Evolutionary conservation across 768 basidiomycete species (phyloP).

Genomic region (Lentinula edodes): DNA sequence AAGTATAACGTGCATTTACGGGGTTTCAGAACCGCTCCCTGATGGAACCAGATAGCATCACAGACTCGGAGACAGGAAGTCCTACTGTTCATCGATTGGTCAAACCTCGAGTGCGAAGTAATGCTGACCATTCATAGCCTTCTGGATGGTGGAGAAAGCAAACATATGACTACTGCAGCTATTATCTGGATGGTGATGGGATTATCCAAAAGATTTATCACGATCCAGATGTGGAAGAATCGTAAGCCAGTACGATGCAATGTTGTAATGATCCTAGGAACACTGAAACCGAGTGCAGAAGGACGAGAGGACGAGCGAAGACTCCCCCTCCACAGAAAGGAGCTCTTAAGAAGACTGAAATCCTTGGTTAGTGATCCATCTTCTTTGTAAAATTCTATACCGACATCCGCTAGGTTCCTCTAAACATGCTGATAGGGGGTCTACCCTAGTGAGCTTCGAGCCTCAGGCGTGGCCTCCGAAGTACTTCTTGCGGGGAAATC

Average conservation of each 20-base stretch:
- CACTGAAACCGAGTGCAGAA: not conserved
- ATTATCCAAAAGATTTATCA: not conserved
- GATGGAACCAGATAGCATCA: not conserved
- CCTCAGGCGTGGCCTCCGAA: not conserved
- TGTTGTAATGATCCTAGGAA: not conserved
- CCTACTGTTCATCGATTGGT: not conserved
- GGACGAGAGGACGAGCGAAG: not conserved
- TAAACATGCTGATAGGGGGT: not conserved
- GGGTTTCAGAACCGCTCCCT: no score
- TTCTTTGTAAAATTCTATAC: not conserved
- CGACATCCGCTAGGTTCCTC: not conserved
- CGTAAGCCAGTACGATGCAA: not conserved
- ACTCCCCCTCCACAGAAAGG: not conserved
- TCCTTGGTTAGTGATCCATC: not conserved
- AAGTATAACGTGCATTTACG: no score
- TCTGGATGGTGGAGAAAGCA: not conserved
- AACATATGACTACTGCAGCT: not conserved
- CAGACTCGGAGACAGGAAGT: not conserved
- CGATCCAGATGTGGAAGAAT: not conserved
- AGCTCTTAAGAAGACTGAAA: not conserved
- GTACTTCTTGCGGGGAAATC: not conserved
- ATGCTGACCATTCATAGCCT: not conserved
- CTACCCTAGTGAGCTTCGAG: not conserved
- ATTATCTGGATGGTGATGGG: not conserved
- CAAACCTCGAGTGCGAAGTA: not conserved